These are phyloP conservation scores for Leccinum aurantiacum DNA, from an alignment of 768 basidiomycete genomes.

Conservation along the genomic window DNA sequence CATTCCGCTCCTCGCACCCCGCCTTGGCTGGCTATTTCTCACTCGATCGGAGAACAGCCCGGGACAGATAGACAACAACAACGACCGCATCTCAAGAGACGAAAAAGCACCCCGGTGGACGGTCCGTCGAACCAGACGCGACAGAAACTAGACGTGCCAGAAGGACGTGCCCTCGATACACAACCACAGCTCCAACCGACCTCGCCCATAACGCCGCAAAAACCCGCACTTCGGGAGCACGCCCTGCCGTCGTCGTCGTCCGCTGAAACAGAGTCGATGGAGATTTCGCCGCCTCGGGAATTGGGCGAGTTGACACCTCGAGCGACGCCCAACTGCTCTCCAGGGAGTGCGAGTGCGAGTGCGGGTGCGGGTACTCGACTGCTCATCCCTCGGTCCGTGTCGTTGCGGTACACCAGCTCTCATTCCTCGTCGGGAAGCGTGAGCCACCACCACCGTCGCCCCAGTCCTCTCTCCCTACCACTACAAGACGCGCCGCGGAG, in stretches of 20 bases:
- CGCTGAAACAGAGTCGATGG: not conserved
- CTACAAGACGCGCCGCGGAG: not conserved
- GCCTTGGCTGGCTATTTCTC: not conserved
- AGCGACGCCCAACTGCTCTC: not conserved
- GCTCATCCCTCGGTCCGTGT: not conserved
- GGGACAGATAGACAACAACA: conserved; percentile 12
- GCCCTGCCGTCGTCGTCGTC: not conserved
- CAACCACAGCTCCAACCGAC: not conserved
- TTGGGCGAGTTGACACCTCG: conserved; percentile 7
- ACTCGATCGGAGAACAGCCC: conserved; percentile 12
- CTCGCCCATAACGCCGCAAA: too few relatives aligned
- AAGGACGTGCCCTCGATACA: not conserved
- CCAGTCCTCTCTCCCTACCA: not conserved
- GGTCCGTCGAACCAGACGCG: conserved; percentile 8
- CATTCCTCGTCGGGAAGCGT: not conserved
- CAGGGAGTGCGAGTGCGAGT: not conserved
- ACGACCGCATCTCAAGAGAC: conserved; percentile 13
- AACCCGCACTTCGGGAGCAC: too few relatives aligned
- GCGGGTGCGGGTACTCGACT: not conserved
- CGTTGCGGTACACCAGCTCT: not conserved
- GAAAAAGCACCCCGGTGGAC: not conserved
- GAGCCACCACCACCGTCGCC: not conserved
- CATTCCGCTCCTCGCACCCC: not conserved
- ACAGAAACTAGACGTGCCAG: conserved; percentile 14
- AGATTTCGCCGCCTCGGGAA: conserved; percentile 8